Conservation (phyloP, 768 basidiomycete species). For the Kondoa malvinella region DNA sequence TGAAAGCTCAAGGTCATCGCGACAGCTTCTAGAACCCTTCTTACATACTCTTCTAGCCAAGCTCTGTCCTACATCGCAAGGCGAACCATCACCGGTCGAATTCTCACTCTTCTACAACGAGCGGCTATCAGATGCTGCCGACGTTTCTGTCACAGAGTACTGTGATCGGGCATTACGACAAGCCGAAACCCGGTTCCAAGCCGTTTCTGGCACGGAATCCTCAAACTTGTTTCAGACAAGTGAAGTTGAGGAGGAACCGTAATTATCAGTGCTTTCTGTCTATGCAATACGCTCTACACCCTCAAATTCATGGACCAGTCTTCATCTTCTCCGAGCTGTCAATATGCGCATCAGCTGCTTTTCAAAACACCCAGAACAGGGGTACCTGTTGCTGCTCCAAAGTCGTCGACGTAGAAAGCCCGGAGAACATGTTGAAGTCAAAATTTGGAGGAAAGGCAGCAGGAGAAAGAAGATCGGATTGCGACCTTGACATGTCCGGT, state of each 20-base stretch:
- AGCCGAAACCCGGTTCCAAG: not conserved
- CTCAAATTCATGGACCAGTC: too few species aligned
- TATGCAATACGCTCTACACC: too few species aligned
- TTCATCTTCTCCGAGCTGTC: too few species aligned
- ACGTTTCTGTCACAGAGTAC: not conserved
- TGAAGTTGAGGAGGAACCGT: not conserved
- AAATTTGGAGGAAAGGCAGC: too few species aligned
- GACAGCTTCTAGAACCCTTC: conserved; percentile 20
- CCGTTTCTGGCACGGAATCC: not conserved
- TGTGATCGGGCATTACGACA: not conserved
- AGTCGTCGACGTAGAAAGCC: too few species aligned
- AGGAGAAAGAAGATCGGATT: too few species aligned
- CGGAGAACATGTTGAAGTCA: too few species aligned
- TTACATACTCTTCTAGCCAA: not conserved
- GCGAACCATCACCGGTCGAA: not conserved
- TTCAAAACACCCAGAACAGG: too few species aligned
- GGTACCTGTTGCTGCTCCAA: too few species aligned
- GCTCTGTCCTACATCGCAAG: not conserved
- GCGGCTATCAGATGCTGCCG: not conserved
- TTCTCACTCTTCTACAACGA: not conserved
- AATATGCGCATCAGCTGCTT: too few species aligned
- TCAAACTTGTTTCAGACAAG: not conserved
- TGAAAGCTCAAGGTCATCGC: not conserved
- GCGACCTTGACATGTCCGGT: too few species aligned
- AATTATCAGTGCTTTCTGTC: not conserved